These are phyloP conservation scores for Hydrangea macrophylla DNA, from an alignment of 148 eudicot species.

Conservation along the genomic window DNA sequence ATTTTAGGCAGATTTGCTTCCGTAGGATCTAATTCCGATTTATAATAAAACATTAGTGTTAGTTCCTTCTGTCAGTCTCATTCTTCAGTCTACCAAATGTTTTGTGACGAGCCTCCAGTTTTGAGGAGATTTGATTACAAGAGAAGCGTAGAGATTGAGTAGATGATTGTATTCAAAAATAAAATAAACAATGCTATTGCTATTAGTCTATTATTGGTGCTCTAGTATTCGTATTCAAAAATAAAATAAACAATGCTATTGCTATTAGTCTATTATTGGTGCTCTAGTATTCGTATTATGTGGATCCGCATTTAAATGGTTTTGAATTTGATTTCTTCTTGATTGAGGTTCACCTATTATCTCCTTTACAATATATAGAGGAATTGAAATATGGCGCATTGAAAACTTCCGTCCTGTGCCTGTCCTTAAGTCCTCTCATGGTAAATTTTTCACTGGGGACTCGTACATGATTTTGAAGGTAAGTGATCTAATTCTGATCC, in stretches of 20 bases:
- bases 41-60: background rate
- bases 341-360: conserved; percentile 2
- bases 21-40: background rate
- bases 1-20: background rate
- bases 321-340: background rate
- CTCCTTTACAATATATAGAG: conserved; percentile 62
- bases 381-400: conserved; percentile 93
- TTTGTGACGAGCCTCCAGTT: background rate
- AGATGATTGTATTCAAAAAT: background rate
- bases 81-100: background rate
- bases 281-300: background rate
- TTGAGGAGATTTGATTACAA: background rate
- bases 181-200: background rate
- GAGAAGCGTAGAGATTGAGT: background rate
- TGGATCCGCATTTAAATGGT: background rate
- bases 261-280: background rate
- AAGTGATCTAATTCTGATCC: conserved; percentile 12
- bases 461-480: conserved; percentile 88
- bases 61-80: background rate
- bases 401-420: conserved; percentile 72
- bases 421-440: conserved; percentile 64
- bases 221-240: too few relatives aligned
- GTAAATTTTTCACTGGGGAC: conserved; percentile 78
- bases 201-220: too few relatives aligned
- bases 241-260: too few relatives aligned